phyloP scores from a whole-genome alignment of 345 rosid genomes.

The Hibiscus mutabilis region DNA sequence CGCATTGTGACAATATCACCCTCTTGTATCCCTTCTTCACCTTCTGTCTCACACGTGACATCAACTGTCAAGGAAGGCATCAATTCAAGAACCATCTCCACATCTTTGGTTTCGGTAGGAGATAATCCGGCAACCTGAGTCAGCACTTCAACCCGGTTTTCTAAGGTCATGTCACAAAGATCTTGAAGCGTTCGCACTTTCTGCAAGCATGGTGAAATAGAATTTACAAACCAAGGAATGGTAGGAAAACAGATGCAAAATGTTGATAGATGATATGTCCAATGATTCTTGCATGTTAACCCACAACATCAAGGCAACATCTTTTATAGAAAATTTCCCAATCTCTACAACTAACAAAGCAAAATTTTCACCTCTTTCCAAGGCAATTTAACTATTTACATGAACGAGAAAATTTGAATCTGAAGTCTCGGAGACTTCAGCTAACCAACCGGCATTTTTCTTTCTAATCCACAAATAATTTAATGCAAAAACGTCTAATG shows the following conservation, averaged over 20 bases:
- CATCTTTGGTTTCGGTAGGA: conserved; percentile 28
- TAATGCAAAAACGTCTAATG: conserved; percentile 1
- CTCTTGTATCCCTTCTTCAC: conserved; percentile 98
- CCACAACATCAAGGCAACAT: background rate
- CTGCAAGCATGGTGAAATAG: conserved; percentile 35
- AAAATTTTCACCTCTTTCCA: background rate
- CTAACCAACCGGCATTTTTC: background rate
- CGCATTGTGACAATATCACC: conserved; percentile 83
- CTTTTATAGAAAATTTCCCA: background rate
- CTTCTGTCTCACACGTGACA: conserved; percentile 89
- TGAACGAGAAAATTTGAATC: background rate
- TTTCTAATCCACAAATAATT: background rate
- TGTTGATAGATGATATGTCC: background rate
- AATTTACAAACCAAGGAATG: background rate
- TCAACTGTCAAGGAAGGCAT: conserved; percentile 83
- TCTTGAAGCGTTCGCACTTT: conserved; percentile 82
- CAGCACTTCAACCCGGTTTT: conserved; percentile 71
- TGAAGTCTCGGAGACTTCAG: background rate
- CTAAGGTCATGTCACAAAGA: conserved; percentile 51
- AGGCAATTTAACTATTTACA: background rate
- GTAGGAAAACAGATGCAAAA: background rate
- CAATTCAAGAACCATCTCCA: conserved; percentile 82
- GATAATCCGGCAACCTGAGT: conserved; percentile 72
- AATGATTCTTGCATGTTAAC: conserved; percentile 23
- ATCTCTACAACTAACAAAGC: background rate